These are phyloP conservation scores for Stevia rebaudiana DNA, from an alignment of 140 eudicot species.

Conservation along the genomic window DNA sequence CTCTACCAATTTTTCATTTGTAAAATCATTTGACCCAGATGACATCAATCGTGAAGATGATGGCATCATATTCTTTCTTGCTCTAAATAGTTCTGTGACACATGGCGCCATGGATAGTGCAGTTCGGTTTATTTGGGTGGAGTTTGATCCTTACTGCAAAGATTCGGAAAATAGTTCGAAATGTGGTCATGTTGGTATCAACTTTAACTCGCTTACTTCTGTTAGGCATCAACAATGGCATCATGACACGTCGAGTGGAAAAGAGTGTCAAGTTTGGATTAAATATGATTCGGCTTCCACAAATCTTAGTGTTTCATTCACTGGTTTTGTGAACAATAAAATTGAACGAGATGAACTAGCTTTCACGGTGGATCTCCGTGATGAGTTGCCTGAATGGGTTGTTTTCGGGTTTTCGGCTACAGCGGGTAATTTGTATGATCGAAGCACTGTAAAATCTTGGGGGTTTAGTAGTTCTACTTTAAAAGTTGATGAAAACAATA, in stretches of 20 bases:
- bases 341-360: background rate
- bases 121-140: constrained; percentile 1
- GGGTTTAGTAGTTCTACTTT: background rate
- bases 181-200: constrained; percentile 11
- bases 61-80: constrained; percentile 10
- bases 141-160: constrained; percentile 9
- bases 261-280: background rate
- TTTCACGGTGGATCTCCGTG: background rate
- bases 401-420: constrained; percentile 9
- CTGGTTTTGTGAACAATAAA: background rate
- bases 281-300: background rate
- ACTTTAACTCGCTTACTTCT: background rate
- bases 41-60: background rate
- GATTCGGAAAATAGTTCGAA: background rate
- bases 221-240: background rate
- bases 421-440: background rate
- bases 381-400: constrained; percentile 12
- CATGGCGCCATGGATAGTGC: background rate
- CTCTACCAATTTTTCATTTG: constrained; percentile 4
- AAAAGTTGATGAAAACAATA: background rate
- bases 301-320: constrained; percentile 13
- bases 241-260: background rate
- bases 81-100: background rate
- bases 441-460: constrained; percentile 11
- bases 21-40: background rate